Percentiles rank a stretch among this genome's conserved stretches.
Conservation (phyloP, 2,329 filamentous ascomycete species). For the Xylariomycetidae sp. region DNA sequence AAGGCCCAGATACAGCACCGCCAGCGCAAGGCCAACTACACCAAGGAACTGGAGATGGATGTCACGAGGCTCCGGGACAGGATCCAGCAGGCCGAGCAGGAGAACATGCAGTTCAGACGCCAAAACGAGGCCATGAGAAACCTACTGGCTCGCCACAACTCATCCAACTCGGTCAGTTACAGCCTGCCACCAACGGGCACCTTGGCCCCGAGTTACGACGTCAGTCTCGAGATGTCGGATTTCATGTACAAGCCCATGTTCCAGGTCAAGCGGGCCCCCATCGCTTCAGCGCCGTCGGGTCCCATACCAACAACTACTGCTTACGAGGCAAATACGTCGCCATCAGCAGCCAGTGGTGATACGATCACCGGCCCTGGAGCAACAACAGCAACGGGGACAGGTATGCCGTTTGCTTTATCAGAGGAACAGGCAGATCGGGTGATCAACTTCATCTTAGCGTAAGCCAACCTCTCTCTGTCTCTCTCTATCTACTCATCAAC, state of each 20-base stretch:
- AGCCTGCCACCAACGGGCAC: not conserved
- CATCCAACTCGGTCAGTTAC: not conserved
- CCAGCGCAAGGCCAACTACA: conserved; percentile 50
- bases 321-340: not conserved
- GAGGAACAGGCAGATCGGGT: conserved; percentile 37
- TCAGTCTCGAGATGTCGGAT: conserved; percentile 35
- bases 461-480: conserved; percentile 16
- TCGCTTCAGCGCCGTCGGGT: conserved; percentile 3
- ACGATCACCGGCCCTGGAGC: not conserved
- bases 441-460: conserved; percentile 51
- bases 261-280: conserved; percentile 29
- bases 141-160: conserved; percentile 18
- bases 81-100: conserved; percentile 36
- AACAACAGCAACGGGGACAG: conserved; percentile 3
- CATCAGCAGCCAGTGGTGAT: not conserved
- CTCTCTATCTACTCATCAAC: not conserved
- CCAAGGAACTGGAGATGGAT: conserved; percentile 48
- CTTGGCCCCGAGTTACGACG: conserved; percentile 16
- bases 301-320: not conserved
- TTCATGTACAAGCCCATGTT: conserved; percentile 36
- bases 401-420: conserved; percentile 15
- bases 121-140: conserved; percentile 40
- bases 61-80: conserved; percentile 40
- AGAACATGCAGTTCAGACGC: conserved; percentile 28
- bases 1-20: conserved; percentile 50